These are phyloP conservation scores for Panicum miliaceum DNA, from an alignment of 176 grass and related monocot species.

Conservation along the genomic window DNA sequence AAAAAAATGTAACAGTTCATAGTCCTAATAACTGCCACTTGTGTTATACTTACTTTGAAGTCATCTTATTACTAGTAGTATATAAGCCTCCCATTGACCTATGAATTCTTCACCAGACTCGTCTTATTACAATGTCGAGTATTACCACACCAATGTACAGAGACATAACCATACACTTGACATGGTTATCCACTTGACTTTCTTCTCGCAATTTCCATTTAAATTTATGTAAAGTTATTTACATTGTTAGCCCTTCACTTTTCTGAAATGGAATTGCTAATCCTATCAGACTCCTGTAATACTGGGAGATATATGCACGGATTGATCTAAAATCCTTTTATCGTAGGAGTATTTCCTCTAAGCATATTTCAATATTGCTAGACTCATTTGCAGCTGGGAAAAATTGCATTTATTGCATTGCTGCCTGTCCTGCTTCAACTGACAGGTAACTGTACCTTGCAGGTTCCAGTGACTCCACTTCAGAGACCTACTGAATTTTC, in stretches of 20 bases:
- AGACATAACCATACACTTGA: neutral
- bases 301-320: neutral
- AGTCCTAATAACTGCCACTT: neutral
- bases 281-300: constrained; percentile 13
- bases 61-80: neutral
- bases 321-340: neutral
- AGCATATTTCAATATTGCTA: constrained; percentile 19
- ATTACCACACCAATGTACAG: neutral
- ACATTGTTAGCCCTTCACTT: constrained; percentile 1
- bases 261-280: neutral
- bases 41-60: constrained; percentile 1
- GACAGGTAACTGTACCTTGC: constrained; percentile 40
- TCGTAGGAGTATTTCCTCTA: constrained; percentile 3
- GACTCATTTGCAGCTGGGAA: neutral
- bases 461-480: constrained; percentile 78
- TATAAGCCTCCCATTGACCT: neutral
- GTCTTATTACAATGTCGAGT: neutral
- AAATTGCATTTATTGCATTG: constrained; percentile 10
- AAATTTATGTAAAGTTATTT: neutral
- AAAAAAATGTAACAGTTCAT: neutral
- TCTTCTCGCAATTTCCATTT: neutral
- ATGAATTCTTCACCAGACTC: neutral
- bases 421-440: constrained; percentile 33
- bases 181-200: constrained; percentile 5
- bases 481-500: constrained; percentile 58